Evolutionary conservation across 75 land plant species (phyloP), one percentile per base, ranked within the genome.

Genomic region (Chamaecyparis obtusa): DNA sequence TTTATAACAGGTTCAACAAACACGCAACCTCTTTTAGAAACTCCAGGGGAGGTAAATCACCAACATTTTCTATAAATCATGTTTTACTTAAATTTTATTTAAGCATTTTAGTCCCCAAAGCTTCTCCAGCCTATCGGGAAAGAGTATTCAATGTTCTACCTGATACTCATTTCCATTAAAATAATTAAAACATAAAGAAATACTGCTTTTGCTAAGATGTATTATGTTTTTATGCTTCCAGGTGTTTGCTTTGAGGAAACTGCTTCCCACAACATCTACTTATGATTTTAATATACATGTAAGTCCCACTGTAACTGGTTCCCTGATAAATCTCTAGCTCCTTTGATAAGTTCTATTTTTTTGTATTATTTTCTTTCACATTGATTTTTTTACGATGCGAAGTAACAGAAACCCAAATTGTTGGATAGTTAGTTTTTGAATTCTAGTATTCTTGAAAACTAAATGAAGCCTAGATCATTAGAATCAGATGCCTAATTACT

Each of bases 211-310:
- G 27, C 69, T 84, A 30, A 84, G 56, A 55, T 32, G 5, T 5
- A 19, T 37, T 35, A 17, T 79, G 19, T 46, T 87, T 87, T 33
- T 36, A 74, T 76, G 44, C 13, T 60, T 44, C 15, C 89, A 97
- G 99, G 91, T 98, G 30, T 98, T 98, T 90, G 92, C 93, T 55
- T 92, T 98, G 74, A 92, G 98, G 88, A 98, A 98, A 92, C 92
- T 98, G 89, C 93, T 98, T 71, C 99, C 99, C 3, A 87, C 94
- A 74, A 90, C 91, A 17, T 48, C 88, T 24, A 82, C 92, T 14
- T 98, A 96, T 91, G 99, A 98, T 91, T 98, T 98, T 89, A 98
- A 98, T 87, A 92, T 98, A 51, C 99, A 98, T 91, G 99, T 98
- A 87, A 92, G 95, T 83, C 33, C 88, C 82, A 80, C 88, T 57